Base-by-base conservation (phyloP, 1,139 yeast species). In the Nakaseomyces nivariensis region DNA sequence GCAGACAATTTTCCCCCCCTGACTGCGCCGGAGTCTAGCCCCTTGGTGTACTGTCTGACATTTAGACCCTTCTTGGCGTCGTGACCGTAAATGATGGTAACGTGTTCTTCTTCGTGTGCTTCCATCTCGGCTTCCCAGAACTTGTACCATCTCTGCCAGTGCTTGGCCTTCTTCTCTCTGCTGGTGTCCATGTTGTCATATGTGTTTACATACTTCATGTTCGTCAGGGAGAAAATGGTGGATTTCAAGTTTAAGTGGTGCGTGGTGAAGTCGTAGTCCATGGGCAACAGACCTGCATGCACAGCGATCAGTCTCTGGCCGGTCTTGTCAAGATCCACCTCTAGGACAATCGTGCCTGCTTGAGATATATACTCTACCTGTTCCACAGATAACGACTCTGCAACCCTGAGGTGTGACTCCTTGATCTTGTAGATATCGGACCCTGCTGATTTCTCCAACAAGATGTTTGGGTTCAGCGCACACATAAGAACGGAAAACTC, bases 21-120 rank as follows among this genome's bases (percentile, higher is more conserved):
- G 55, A 81, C 85, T 68, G 97, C 90, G 1, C 86, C 86, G 9
- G 87, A 72, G 63, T 90, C 97, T 41, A 90, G 69, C 0, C 97
- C 97, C 58, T 77, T 80, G 4, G 95, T 74, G 65, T 72, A 87
- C 53, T 77, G 75, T 55, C 77, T 76, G 48, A 83, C 57, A 51
- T 77, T 80, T 46, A 90, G 74, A 0, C 97, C 96, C 51, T 82
- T 71, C 50, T 80, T 74, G 4, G 97, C 95, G 64, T 86, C 95
- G 62, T 90, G 97, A 0, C 97, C 97, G 63, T 90, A 90, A 59
- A 79, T 81, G 1, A 88, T 90, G n/a, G 63, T 59, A 3, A 61
- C 22, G 22, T 17, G 79, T 77, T 79, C 66, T 51, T 76, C 74
- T 10, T 47, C 37, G 9, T 49, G 49, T 17, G 51, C 48, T n/a